These are phyloP conservation scores for Triglochin maritima DNA, from an alignment of 106 monocot species.

Conservation along the genomic window DNA sequence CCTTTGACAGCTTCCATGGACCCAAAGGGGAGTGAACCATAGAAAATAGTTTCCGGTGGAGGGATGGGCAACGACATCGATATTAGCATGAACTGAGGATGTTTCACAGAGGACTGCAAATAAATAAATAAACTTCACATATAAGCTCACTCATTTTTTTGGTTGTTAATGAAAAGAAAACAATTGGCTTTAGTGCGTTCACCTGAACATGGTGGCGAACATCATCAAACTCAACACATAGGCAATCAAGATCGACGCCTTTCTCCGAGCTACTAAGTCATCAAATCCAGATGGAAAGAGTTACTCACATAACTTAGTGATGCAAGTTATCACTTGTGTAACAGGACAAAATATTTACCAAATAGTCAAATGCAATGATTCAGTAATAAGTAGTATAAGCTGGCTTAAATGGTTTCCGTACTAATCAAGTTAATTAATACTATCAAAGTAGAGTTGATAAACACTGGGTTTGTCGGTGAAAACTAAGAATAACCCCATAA, in stretches of 20 bases:
- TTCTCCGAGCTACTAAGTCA: slow-evolving; percentile 43
- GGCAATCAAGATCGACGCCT: slow-evolving; percentile 86
- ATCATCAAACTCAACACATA: slow-evolving; percentile 93
- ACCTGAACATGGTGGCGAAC: slow-evolving; percentile 98
- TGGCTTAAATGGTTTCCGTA: no score
- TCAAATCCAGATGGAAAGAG: background rate
- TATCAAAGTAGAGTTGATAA: no score
- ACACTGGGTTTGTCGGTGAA: no score
- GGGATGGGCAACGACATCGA: slow-evolving; percentile 76
- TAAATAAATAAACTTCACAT: background rate
- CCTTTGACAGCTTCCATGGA: slow-evolving; percentile 86
- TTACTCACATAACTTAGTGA: no score
- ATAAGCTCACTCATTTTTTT: no score
- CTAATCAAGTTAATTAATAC: no score
- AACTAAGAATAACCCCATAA: no score
- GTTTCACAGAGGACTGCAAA: slow-evolving; percentile 67
- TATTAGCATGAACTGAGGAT: slow-evolving; percentile 64
- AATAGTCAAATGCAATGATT: no score
- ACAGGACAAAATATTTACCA: no score
- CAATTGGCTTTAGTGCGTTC: background rate
- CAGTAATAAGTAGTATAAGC: no score
- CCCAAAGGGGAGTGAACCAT: slow-evolving; percentile 66
- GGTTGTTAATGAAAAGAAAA: no score
- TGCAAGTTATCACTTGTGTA: no score
- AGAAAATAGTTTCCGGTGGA: slow-evolving; percentile 58